Base-by-base conservation (phyloP, 352 stramenopile genomes). In the Phytophthora pistaciae region DNA sequence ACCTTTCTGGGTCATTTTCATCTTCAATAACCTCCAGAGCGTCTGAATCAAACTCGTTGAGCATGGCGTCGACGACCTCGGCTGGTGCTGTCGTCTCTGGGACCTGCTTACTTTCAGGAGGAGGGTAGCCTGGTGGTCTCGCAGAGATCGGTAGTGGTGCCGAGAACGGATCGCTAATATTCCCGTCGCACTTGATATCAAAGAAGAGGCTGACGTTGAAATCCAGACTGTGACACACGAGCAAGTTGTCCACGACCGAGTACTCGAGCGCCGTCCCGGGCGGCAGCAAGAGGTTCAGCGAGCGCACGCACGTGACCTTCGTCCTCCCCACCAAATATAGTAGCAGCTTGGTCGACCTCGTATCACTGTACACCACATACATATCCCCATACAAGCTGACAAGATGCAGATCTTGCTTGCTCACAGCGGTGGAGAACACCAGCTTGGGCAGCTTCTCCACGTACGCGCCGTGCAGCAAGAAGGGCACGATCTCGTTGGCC, bases 181-280 rank as follows among this genome's bases (percentile, higher is more conserved):
- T 82, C 3, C 69, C 56, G 13, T 89, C 86, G 29, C 84, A 91
- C 66, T 80, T 87, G 25, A 94, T 79, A 60, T 96, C 89, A 64
- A 92, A 96, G 74, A 96, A 90, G 6, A 93, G 60, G 16, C 81
- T 88, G 42, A 95, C 89, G 40, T 87, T 91, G 61, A 93, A 95
- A 62, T 92, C 84, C 48, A 93, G 60, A 62, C 87, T 93, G 67
- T 96, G 89, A 66, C 84, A 94, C 5, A 93, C 85, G 5, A 96
- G 81, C 53, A 96, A 49, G 54, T 96, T 92, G 74, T 96, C 89
- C 38, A 96, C 84, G 6, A 94, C 85, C 5, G 89, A 96, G 66
- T 84, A 92, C 62, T 90, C 77, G 25, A 93, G 53, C 23, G 75
- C 71, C 7, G 85, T 90, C 16, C 80, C 79, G 0, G 80, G 75